A percentile compares a stretch with the other conserved stretches of the same genome.
Conservation (phyloP, 345 rosid genomes). For the Syzygium oleosum region DNA sequence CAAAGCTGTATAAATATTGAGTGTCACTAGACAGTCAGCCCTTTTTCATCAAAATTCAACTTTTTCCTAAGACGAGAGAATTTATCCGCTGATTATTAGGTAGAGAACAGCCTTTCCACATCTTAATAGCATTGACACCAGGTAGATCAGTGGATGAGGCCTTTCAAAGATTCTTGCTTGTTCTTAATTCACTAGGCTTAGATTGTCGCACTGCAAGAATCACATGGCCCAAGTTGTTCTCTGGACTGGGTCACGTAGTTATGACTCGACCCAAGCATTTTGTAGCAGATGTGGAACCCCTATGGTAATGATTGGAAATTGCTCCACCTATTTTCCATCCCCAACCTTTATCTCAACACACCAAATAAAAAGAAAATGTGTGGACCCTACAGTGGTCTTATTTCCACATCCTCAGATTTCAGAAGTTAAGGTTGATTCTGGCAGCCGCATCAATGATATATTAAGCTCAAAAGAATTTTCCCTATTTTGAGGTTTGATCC, state of each 20-base stretch:
- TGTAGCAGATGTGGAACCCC: not conserved
- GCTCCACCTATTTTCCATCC: not conserved
- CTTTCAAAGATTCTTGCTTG: not conserved
- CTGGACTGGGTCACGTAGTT: not conserved
- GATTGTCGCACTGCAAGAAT: not conserved
- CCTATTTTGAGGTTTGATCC: not conserved
- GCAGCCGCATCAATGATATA: not conserved
- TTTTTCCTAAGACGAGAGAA: not conserved
- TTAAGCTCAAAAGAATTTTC: not conserved
- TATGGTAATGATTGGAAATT: not conserved
- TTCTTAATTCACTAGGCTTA: not conserved
- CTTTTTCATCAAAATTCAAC: not conserved
- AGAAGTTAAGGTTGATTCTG: not conserved
- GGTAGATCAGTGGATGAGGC: not conserved
- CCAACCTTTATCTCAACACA: not conserved
- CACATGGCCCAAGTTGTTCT: not conserved
- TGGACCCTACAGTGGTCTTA: not conserved
- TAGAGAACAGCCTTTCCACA: not conserved
- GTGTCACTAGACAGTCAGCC: not conserved
- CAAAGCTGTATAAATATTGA: not conserved
- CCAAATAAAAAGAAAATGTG: not conserved
- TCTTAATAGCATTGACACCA: not conserved
- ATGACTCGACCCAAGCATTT: not conserved
- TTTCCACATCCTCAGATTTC: not conserved
- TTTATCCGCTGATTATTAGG: not conserved